A percentile compares a stretch with the other conserved stretches of the same genome.
phyloP scores from a whole-genome alignment of 768 basidiomycete genomes.

The Lentinula raphanica region DNA sequence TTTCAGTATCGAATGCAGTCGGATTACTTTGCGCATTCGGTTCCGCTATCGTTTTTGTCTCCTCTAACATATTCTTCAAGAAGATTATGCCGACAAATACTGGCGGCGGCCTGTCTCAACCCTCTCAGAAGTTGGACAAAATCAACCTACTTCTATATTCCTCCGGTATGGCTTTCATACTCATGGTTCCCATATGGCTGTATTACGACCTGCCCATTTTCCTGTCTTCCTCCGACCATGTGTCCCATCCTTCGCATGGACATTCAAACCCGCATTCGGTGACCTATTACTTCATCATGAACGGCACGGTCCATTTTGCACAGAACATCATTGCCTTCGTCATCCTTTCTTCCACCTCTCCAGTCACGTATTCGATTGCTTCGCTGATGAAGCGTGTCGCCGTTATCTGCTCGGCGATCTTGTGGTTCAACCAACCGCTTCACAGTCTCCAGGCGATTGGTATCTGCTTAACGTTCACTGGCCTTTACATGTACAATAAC shows the following conservation, averaged over 20 bases:
- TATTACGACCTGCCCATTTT: conserved; percentile 81
- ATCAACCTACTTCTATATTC: conserved; percentile 94
- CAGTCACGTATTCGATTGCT: conserved; percentile 98
- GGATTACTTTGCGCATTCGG: conserved; percentile 96
- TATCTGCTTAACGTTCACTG: conserved; percentile 85
- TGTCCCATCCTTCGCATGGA: conserved; percentile 41
- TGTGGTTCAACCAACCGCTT: conserved; percentile 91
- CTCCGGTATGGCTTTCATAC: conserved; percentile 84
- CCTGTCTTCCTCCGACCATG: conserved; percentile 37
- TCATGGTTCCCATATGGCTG: conserved; percentile 96
- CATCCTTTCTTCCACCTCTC: conserved; percentile 91
- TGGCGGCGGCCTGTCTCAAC: conserved; percentile 28
- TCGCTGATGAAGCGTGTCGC: conserved; percentile 96
- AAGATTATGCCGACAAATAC: conserved; percentile 83
- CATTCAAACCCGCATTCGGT: conserved; percentile 57
- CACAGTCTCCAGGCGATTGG: conserved; percentile 83
- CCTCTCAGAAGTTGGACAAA: conserved; percentile 86
- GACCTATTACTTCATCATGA: conserved; percentile 80
- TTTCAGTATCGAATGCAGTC: conserved; percentile 77
- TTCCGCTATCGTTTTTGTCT: conserved; percentile 93
- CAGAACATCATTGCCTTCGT: conserved; percentile 98
- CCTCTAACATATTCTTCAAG: conserved; percentile 98
- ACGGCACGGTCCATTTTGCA: conserved; percentile 92
- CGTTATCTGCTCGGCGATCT: conserved; percentile 95
- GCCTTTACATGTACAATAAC: conserved; percentile 93